These are phyloP conservation scores for Clarkia xantiana DNA, from an alignment of 345 rosid species.

Conservation along the genomic window DNA sequence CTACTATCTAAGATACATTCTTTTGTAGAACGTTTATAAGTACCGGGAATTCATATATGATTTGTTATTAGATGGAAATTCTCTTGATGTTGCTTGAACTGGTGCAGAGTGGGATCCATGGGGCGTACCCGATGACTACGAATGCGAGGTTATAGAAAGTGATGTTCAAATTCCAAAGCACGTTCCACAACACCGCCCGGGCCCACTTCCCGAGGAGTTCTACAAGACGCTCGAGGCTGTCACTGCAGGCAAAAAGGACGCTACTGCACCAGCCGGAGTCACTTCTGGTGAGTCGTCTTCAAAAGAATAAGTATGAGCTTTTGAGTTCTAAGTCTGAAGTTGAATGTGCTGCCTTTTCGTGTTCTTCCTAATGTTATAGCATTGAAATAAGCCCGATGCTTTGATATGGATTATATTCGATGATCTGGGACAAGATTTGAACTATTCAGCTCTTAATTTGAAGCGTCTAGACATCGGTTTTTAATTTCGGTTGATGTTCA, in stretches of 20 bases:
- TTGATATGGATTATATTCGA: conserved; percentile 16
- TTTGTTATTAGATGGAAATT: too few species aligned
- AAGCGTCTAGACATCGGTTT: too few species aligned
- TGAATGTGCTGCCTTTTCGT: conserved; percentile 10
- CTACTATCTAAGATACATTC: too few species aligned
- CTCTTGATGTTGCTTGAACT: background rate
- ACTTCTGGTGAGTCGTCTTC: conserved; percentile 30
- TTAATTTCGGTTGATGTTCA: too few species aligned
- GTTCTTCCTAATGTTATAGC: conserved; percentile 11
- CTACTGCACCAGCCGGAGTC: conserved; percentile 25
- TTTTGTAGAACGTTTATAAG: too few species aligned
- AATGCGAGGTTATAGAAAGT: conserved; percentile 76
- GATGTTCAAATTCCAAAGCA: conserved; percentile 91
- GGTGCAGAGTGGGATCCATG: conserved; percentile 91
- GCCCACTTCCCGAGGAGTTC: conserved; percentile 88
- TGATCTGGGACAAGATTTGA: conserved; percentile 14
- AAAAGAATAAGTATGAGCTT: conserved; percentile 23
- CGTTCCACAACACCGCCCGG: conserved; percentile 85
- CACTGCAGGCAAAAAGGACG: conserved; percentile 14
- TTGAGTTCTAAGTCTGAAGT: conserved; percentile 9
- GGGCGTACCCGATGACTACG: conserved; percentile 93
- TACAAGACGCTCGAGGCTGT: conserved; percentile 60
- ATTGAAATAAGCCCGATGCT: conserved; percentile 17
- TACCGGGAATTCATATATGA: too few species aligned
- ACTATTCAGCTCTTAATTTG: conserved; percentile 13